Evolutionary conservation across 2,329 filamentous ascomycete species (phyloP).

Genomic region (Fusarium drepaniforme): DNA sequence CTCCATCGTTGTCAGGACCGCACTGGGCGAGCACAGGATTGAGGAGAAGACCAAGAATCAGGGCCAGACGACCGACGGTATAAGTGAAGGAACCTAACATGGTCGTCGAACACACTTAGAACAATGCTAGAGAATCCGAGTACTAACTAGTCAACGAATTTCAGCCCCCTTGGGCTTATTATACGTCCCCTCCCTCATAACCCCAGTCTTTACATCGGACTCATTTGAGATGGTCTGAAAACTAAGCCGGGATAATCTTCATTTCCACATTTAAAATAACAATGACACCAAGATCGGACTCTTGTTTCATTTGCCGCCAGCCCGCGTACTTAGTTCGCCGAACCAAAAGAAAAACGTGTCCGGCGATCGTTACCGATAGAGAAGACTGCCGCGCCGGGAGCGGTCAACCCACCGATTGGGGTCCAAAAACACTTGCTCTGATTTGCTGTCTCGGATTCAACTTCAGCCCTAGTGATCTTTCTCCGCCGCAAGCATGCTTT

Average conservation of each 20-base stretch:
- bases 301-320: neutral
- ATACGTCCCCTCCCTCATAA: neutral
- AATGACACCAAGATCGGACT: neutral
- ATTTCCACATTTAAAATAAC: neutral
- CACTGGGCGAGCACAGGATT: conserved; percentile 4
- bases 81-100: conserved; percentile 1
- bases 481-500: neutral
- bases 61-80: conserved; percentile 1
- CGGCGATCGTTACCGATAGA: neutral
- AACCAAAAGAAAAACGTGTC: neutral
- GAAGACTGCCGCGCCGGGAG: neutral
- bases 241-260: neutral
- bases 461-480: neutral
- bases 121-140: neutral
- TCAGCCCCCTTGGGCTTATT: neutral
- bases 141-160: neutral
- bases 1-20: conserved; percentile 6
- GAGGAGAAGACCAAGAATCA: neutral
- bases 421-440: neutral
- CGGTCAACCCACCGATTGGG: neutral
- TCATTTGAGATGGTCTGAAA: neutral
- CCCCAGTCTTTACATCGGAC: neutral
- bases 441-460: neutral
- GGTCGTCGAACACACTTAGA: neutral
- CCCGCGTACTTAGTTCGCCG: neutral